A percentile compares a stretch with the other conserved stretches of the same genome.
Conservation (phyloP, 2,329 filamentous ascomycete genomes). For the Paecilomyces variotii region DNA sequence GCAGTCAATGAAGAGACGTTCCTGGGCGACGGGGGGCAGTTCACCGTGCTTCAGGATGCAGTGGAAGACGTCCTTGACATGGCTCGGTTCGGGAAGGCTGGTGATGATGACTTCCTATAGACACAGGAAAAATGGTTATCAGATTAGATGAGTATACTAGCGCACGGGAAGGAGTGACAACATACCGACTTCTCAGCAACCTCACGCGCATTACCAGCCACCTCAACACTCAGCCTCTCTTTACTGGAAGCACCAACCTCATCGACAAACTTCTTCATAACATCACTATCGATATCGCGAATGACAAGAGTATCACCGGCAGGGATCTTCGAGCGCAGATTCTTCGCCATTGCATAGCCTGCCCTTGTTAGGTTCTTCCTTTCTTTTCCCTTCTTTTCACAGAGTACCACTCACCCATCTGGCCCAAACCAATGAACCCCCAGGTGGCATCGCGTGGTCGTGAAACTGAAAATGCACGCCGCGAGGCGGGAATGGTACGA, state of each 20-base stretch:
- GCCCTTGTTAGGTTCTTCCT: neutral
- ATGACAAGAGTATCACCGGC: conserved; percentile 54
- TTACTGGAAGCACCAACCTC: conserved; percentile 36
- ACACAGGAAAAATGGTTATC: conserved; percentile 1
- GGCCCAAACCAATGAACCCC: conserved; percentile 53
- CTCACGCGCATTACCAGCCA: conserved; percentile 52
- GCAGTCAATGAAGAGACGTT: conserved; percentile 85
- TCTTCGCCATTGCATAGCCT: conserved; percentile 68
- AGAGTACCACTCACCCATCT: conserved; percentile 45
- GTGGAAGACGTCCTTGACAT: conserved; percentile 76
- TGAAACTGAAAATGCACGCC: conserved; percentile 41
- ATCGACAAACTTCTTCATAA: conserved; percentile 49
- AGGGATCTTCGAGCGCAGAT: conserved; percentile 59
- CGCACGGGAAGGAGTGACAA: neutral
- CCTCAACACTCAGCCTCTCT: conserved; percentile 42
- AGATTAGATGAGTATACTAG: neutral
- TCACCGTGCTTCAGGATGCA: conserved; percentile 58
- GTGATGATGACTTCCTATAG: conserved; percentile 75
- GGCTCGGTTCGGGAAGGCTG: conserved; percentile 78
- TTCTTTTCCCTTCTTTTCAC: too few relatives aligned
- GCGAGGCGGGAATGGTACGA: neutral
- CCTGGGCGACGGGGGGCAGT: conserved; percentile 44
- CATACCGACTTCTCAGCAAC: conserved; percentile 61
- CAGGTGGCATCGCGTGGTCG: conserved; percentile 41
- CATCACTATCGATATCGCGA: conserved; percentile 56